Conservation (phyloP, 345 rosid genomes). For the Hypericum perforatum region DNA sequence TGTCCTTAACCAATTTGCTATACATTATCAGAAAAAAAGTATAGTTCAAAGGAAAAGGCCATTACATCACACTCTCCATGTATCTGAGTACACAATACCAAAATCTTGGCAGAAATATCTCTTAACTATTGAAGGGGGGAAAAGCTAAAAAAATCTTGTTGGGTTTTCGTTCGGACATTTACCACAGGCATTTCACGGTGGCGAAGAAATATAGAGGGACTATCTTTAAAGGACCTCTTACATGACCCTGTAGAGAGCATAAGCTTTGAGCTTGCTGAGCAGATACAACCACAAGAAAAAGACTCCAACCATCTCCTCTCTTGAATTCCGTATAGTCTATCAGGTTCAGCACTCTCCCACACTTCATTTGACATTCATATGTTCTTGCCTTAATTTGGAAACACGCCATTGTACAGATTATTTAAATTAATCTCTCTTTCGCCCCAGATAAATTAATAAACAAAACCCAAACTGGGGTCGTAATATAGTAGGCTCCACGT, state of each 20-base stretch:
- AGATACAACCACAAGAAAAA: background rate
- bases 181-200: conserved; percentile 4
- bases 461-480: background rate
- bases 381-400: too few relatives aligned
- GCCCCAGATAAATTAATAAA: conserved; percentile 1
- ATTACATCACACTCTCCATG: too few relatives aligned
- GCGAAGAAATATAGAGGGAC: conserved; percentile 12
- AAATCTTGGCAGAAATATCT: too few relatives aligned
- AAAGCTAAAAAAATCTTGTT: conserved; percentile 2
- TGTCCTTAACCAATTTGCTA: too few relatives aligned
- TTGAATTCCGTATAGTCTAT: conserved; percentile 15
- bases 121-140: too few relatives aligned
- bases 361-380: too few relatives aligned
- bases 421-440: conserved; percentile 11
- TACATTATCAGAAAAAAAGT: too few relatives aligned
- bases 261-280: conserved; percentile 1
- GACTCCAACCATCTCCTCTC: conserved; percentile 14
- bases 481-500: conserved; percentile 5
- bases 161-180: conserved; percentile 1
- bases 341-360: conserved; percentile 4
- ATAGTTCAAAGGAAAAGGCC: too few relatives aligned
- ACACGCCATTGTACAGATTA: conserved; percentile 13
- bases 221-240: conserved; percentile 5
- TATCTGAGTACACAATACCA: too few relatives aligned
- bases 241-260: conserved; percentile 11